These are phyloP conservation scores for Ampelomyces quisqualis DNA, from an alignment of 2,329 filamentous ascomycete species.

Conservation along the genomic window DNA sequence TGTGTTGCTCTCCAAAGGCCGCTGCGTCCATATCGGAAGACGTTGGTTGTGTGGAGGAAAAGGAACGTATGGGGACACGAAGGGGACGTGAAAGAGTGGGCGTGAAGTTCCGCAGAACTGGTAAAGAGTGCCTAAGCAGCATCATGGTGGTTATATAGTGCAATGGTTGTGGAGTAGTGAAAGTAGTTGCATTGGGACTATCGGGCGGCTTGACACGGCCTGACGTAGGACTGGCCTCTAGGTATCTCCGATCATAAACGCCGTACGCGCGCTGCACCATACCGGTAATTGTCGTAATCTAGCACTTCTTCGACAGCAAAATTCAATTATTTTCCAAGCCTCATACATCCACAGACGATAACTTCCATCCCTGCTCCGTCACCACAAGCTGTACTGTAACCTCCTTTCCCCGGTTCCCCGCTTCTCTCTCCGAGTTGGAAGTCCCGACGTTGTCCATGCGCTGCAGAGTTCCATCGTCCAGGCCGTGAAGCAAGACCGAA, in stretches of 20 bases:
- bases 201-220: neutral
- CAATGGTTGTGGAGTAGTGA: too few relatives aligned
- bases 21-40: conserved; percentile 23
- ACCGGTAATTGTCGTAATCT: neutral
- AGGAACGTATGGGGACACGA: conserved; percentile 13
- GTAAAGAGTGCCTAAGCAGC: conserved; percentile 13
- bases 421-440: too few relatives aligned
- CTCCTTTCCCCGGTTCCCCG: too few relatives aligned
- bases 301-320: neutral
- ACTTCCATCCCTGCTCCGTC: too few relatives aligned
- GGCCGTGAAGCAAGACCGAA: too few relatives aligned
- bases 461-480: too few relatives aligned
- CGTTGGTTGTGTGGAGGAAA: conserved; percentile 18
- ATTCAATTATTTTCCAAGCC: too few relatives aligned
- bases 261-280: neutral
- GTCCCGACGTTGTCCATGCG: too few relatives aligned
- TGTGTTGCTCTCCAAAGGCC: conserved; percentile 31
- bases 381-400: too few relatives aligned
- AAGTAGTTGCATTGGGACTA: too few relatives aligned
- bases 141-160: conserved; percentile 6
- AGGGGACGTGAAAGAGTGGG: conserved; percentile 10
- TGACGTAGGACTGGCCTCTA: neutral
- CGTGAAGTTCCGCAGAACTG: conserved; percentile 16
- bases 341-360: too few relatives aligned
- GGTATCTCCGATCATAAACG: neutral